phyloP scores from a whole-genome alignment of 192 early-diverging fungal species.

The Ambispora gerdemannii region DNA sequence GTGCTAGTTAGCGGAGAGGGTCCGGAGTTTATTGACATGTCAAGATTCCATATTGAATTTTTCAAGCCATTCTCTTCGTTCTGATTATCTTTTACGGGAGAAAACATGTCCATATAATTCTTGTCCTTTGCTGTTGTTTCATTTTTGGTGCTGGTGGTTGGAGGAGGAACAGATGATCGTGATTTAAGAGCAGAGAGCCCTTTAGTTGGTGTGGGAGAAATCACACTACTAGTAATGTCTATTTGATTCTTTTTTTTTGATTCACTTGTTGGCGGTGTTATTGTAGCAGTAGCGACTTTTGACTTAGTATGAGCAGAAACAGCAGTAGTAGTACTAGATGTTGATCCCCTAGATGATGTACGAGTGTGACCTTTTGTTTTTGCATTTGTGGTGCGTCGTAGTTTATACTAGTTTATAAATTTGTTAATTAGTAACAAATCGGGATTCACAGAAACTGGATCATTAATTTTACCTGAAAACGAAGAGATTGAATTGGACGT shows the following conservation, averaged over 20 bases:
- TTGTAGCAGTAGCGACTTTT: background rate
- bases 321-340: no score
- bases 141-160: no score
- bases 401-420: no score
- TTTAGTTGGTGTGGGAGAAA: no score
- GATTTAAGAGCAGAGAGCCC: no score
- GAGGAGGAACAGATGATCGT: background rate
- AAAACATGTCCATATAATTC: constrained; percentile 52
- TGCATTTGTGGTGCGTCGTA: background rate
- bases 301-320: background rate
- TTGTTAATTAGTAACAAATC: background rate
- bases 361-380: background rate
- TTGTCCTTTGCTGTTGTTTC: constrained; percentile 21
- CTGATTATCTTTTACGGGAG: constrained; percentile 38
- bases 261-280: background rate
- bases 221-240: no score
- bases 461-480: constrained; percentile 24
- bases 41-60: no score
- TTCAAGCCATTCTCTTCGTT: no score
- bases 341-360: constrained; percentile 10
- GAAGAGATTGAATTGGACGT: constrained; percentile 32
- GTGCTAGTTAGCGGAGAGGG: no score
- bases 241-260: no score
- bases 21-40: no score
- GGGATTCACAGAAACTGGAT: background rate